These are phyloP conservation scores for Marasmius tenuissimus DNA, from an alignment of 1,284 basidiomycete species.

Conservation along the genomic window DNA sequence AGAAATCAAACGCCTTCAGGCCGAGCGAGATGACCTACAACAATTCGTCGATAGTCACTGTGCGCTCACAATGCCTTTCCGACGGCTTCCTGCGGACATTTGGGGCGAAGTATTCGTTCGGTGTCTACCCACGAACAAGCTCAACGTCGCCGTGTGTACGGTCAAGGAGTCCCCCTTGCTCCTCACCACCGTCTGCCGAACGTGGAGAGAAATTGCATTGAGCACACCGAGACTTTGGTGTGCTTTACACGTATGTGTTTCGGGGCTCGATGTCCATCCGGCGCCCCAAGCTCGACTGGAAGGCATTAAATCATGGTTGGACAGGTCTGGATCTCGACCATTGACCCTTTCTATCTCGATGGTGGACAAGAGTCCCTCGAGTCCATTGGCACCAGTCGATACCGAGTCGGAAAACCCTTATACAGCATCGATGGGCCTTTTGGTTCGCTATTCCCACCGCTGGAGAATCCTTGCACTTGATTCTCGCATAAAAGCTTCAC, in stretches of 20 bases:
- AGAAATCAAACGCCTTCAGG: not conserved
- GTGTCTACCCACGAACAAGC: not conserved
- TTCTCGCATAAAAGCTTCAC: too few relatives aligned
- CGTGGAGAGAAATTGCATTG: not conserved
- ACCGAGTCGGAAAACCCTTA: too few relatives aligned
- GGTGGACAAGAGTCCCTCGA: too few relatives aligned
- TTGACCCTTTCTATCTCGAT: too few relatives aligned
- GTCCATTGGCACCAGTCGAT: too few relatives aligned
- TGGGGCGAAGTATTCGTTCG: slow-evolving; percentile 4
- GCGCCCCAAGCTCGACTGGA: too few relatives aligned
- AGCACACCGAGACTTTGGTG: slow-evolving; percentile 1
- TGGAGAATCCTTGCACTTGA: too few relatives aligned
- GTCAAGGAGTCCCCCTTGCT: not conserved
- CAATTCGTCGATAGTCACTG: not conserved
- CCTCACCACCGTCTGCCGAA: not conserved
- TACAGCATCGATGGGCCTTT: too few relatives aligned
- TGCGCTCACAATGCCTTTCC: slow-evolving; percentile 1
- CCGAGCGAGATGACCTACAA: not conserved
- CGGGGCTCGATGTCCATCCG: not conserved
- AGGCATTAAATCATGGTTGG: too few relatives aligned
- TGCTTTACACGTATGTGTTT: not conserved
- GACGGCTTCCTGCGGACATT: slow-evolving; percentile 3
- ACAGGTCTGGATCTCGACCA: too few relatives aligned
- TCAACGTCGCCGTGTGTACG: not conserved
- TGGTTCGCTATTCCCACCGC: too few relatives aligned